A percentile compares a stretch with the other conserved stretches of the same genome.
Evolutionary conservation across 345 rosid species (phyloP).

Genomic region (Eutrema japonicum): DNA sequence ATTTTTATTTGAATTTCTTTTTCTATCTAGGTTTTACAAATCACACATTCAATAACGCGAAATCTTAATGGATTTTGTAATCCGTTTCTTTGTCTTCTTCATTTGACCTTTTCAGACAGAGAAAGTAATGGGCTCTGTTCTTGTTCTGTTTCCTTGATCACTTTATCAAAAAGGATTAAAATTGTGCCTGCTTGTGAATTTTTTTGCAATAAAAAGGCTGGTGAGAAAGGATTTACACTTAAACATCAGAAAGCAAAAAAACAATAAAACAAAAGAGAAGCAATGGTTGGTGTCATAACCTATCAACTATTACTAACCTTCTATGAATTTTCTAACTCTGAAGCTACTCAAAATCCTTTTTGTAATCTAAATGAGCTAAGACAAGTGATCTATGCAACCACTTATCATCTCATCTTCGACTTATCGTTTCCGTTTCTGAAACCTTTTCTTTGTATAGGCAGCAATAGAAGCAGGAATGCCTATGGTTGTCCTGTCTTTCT

Average conservation of each 20-base stretch:
- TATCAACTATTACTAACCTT: conserved; percentile 22
- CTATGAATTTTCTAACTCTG: conserved; percentile 27
- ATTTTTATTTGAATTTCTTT: background rate
- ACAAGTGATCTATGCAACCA: conserved; percentile 24
- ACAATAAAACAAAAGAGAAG: background rate
- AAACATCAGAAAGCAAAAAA: background rate
- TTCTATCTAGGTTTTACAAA: background rate
- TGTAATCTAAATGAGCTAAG: background rate
- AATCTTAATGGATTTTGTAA: background rate
- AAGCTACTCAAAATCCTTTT: conserved; percentile 12
- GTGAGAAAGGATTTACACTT: conserved; percentile 32
- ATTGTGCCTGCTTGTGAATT: background rate
- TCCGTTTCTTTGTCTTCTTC: background rate
- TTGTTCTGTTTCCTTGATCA: background rate
- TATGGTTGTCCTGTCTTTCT: conserved; percentile 74
- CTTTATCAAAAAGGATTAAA: background rate
- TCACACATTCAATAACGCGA: background rate
- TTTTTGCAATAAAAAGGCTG: background rate
- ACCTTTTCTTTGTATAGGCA: conserved; percentile 42
- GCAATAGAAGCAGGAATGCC: conserved; percentile 69
- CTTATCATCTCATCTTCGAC: conserved; percentile 27
- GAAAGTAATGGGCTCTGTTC: background rate
- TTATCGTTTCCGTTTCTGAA: conserved; percentile 44
- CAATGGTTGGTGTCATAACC: conserved; percentile 1
- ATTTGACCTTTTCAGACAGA: no score